These are phyloP conservation scores for Talaromyces funiculosus DNA, from an alignment of 2,329 filamentous ascomycete genomes.

Conservation along the genomic window DNA sequence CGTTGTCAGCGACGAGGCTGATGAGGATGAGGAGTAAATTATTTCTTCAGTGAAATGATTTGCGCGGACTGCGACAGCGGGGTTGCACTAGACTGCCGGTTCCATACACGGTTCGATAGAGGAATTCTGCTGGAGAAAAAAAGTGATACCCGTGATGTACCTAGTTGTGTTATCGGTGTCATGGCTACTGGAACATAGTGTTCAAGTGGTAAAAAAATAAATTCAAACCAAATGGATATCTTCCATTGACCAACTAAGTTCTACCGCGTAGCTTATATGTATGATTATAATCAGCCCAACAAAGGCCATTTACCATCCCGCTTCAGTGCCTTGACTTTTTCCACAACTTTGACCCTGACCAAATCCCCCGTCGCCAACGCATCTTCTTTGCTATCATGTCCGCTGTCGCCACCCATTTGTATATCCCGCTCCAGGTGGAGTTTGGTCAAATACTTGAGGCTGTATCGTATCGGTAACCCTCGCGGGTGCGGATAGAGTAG, in stretches of 20 bases:
- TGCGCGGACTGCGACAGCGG: background rate
- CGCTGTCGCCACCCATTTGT: constrained; percentile 60
- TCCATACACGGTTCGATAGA: background rate
- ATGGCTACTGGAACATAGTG: background rate
- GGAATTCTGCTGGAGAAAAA: background rate
- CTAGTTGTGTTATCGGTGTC: constrained; percentile 7
- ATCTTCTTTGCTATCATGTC: constrained; percentile 91
- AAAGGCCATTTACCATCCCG: constrained; percentile 43
- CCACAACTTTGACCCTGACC: constrained; percentile 63
- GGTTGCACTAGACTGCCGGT: rapidly evolving
- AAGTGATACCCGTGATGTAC: constrained; percentile 2
- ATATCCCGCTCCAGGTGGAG: constrained; percentile 69
- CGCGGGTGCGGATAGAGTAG: constrained; percentile 72
- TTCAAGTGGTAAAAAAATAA: background rate
- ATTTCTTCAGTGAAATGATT: constrained; percentile 4
- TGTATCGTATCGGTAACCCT: constrained; percentile 70
- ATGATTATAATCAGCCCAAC: constrained; percentile 30
- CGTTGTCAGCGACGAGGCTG: constrained; percentile 95
- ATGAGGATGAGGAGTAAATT: constrained; percentile 96
- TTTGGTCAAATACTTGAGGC: constrained; percentile 69
- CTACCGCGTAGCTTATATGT: background rate
- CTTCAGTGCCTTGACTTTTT: constrained; percentile 65
- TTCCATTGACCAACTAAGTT: background rate
- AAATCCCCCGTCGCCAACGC: constrained; percentile 83
- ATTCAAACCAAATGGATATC: background rate